These are phyloP conservation scores for Fraxinus albicans DNA, from an alignment of 305 asterid genomes.

Conservation along the genomic window DNA sequence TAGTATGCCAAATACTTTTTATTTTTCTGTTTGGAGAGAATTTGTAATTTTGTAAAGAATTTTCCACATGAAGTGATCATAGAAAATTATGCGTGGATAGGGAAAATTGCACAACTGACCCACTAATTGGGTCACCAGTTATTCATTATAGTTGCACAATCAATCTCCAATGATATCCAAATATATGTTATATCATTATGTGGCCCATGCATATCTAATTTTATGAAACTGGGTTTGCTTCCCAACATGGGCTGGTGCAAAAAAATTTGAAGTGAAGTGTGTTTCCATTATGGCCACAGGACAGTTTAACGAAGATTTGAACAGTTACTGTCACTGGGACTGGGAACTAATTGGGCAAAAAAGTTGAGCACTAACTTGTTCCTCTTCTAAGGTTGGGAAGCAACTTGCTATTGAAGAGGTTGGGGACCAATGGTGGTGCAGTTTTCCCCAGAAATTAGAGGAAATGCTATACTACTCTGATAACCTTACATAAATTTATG, in stretches of 20 bases:
- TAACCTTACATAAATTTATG: neutral
- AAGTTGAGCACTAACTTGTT: neutral
- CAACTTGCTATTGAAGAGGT: neutral
- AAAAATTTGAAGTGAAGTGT: neutral
- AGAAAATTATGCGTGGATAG: neutral
- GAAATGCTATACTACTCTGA: neutral
- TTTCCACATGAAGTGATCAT: neutral
- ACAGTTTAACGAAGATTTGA: neutral
- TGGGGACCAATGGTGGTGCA: neutral
- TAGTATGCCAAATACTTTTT: neutral
- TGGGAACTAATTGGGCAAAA: neutral
- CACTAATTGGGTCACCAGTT: neutral
- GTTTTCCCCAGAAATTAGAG: neutral
- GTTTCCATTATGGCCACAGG: neutral
- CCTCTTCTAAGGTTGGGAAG: neutral
- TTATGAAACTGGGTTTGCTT: neutral
- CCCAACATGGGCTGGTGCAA: neutral
- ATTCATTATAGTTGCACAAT: neutral
- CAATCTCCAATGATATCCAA: neutral
- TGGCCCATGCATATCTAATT: neutral
- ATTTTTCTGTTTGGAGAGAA: neutral
- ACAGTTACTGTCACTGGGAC: neutral
- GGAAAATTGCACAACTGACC: neutral
- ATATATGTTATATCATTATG: neutral
- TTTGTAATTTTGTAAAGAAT: neutral